These are phyloP conservation scores for Blastomyces silverae DNA, from an alignment of 2,329 filamentous ascomycete species.

Conservation along the genomic window DNA sequence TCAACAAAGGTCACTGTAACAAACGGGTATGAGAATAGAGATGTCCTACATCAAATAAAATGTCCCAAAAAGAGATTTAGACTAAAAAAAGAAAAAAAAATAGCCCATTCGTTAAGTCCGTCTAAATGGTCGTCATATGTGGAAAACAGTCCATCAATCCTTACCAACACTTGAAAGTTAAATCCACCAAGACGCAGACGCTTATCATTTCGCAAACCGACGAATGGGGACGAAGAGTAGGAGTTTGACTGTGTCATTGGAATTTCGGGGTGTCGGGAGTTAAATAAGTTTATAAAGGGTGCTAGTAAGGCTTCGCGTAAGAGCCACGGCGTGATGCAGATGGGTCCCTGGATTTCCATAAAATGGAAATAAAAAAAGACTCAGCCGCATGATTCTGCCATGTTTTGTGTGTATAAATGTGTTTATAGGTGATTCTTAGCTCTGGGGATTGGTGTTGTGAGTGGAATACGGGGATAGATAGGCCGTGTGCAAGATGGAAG, in stretches of 20 bases:
- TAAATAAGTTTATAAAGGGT: background rate
- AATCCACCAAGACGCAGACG: background rate
- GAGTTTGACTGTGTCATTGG: background rate
- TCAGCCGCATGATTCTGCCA: slow-evolving; percentile 15
- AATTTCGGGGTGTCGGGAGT: background rate
- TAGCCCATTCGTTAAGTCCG: background rate
- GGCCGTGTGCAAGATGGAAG: slow-evolving; percentile 9
- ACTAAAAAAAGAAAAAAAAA: background rate
- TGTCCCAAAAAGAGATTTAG: background rate
- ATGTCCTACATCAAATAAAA: slow-evolving; percentile 4
- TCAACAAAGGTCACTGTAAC: background rate
- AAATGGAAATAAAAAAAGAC: slow-evolving; percentile 15
- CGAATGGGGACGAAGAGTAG: background rate
- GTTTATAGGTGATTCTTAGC: slow-evolving; percentile 8
- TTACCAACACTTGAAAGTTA: background rate
- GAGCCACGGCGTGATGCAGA: slow-evolving; percentile 13
- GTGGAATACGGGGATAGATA: background rate
- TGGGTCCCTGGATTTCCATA: slow-evolving; percentile 16
- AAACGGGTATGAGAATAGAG: background rate
- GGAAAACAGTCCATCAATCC: background rate
- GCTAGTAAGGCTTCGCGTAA: slow-evolving; percentile 11
- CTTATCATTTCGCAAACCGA: background rate
- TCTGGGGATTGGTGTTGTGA: background rate
- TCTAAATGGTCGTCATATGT: slow-evolving; percentile 1
- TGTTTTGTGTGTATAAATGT: background rate